Base-by-base conservation (phyloP, 2,329 filamentous ascomycete genomes). In the Aspergillus hortae region DNA sequence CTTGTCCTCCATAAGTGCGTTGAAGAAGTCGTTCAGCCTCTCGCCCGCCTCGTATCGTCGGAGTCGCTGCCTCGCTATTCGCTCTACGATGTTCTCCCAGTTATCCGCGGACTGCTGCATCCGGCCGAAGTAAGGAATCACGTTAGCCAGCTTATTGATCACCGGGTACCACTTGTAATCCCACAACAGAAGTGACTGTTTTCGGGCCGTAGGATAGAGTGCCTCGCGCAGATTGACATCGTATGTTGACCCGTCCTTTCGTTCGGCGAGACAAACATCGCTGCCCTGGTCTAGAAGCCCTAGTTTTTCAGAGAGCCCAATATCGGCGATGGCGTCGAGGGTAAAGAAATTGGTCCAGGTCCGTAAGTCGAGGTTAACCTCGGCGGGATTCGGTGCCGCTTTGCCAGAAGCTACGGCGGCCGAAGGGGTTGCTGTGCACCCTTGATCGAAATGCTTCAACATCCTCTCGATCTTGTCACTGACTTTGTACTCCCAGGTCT, bases 11-110 rank as follows among this genome's bases (percentile, higher is more conserved):
- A 85, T 80, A 4, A 84, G 62, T 0, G 74, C 72, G 48, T 77
- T 71, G 69, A 85, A 83, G 66, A 85, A 84, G 58, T 85, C 82
- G 42, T 81, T 76, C 0, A 84, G 71, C 54, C 78, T 79, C 63
- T 84, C 81, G 21, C 81, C 80, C 0, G 67, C 67, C 19, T 74
- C 61, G 54, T 69, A 65, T 15, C 66, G 64, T 4, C 63, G 56
- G 4, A 66, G 61, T 23, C 63, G 60, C 47, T 61, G 51, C 42
- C 66, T 72, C 0, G 77, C 70, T 1, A 75, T 75, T 41, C 76
- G 74, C 47, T 73, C 70, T 2, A 79, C 74, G 48, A 82, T 67
- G 51, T 63, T 63, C 7, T 65, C 64, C 63, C 64, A 67, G 47
- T 62, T 75, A n/a, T 71, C 75, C 14, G 80, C 64, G 61, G 72